Base-by-base conservation (phyloP, 1,284 basidiomycete species). In the Boletus semigastroideus region DNA sequence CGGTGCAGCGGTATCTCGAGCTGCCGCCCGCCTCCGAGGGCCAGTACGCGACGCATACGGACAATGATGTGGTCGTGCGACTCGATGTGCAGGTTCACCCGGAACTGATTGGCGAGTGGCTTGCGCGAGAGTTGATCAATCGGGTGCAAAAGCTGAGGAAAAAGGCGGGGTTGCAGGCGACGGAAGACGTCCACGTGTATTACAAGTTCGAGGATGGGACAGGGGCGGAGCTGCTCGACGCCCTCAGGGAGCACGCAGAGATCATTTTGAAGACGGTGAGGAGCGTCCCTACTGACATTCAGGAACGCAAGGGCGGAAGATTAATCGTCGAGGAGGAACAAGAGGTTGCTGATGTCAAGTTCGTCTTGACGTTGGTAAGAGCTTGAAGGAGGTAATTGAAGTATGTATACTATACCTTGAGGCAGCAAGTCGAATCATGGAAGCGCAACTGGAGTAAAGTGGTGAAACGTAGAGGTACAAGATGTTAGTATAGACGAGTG, bases 91-190 rank as follows among this genome's bases (percentile, higher is more conserved):
- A 91, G 67, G 81, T 90, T 48, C 89, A 97, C 62, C 82, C 90
- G 2, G 94, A 97, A 61, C 81, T 99, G 51, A 85, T 89, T 71
- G 79, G 84, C 52, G 91, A 98, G 74, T 94, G 93, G 73, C 79
- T 95, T 36, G 87, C 93, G 42, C 83, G 97, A 46, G 94, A 97
- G 70, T 73, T 98, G 57, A 90, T 92, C 60, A 97, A 97, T 65
- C 89, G 96, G 48, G 89, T 99, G 45, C 97, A 99, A 77, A 93
- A 94, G 68, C 76, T 98, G 59, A 82, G 97, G 59, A 99, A 99
- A 76, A 93, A 94, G 71, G 94, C 94, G 2, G 94, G 94, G 2
- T 76, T 99, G 59, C 92, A 94, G 70, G 88, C 94, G 25, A 95
- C 94, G 12, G 97, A 99, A 69, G 93, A 97, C 66, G 86, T 98